Conservation (phyloP, 2,329 filamentous ascomycete species). For the Fusarium subtropicale region DNA sequence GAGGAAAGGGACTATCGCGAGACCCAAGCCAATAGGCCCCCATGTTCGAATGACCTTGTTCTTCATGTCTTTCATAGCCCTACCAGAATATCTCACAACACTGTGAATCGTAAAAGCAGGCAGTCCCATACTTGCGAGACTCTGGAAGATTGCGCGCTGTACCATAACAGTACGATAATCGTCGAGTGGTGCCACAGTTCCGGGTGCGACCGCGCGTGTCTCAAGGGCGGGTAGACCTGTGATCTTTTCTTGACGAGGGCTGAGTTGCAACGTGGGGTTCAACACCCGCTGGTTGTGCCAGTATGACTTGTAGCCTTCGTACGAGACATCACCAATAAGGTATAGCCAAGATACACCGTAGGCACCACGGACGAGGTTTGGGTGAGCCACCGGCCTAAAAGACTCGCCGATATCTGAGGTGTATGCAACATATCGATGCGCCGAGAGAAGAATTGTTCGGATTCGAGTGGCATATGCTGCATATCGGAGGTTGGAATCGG, state of each 20-base stretch:
- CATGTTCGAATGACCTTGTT: slow-evolving; percentile 82
- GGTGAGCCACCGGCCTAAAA: slow-evolving; percentile 92
- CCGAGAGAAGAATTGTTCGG: slow-evolving; percentile 87
- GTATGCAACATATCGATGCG: slow-evolving; percentile 96
- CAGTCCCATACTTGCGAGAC: slow-evolving; percentile 90
- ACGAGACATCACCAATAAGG: slow-evolving; percentile 86
- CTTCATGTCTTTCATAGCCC: slow-evolving; percentile 85
- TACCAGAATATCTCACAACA: slow-evolving; percentile 88
- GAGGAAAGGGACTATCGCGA: slow-evolving; percentile 82
- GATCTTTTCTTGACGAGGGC: slow-evolving; percentile 60
- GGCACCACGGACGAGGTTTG: slow-evolving; percentile 80
- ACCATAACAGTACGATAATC: slow-evolving; percentile 93
- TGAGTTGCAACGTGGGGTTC: slow-evolving; percentile 73
- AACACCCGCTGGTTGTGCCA: slow-evolving; percentile 82
- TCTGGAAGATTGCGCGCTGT: slow-evolving; percentile 91
- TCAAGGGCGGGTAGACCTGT: slow-evolving; percentile 57
- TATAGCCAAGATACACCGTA: slow-evolving; percentile 96
- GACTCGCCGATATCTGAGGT: slow-evolving; percentile 97
- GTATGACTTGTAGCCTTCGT: slow-evolving; percentile 97
- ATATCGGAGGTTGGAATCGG: slow-evolving; percentile 87
- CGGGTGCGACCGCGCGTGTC: slow-evolving; percentile 51
- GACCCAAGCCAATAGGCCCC: slow-evolving; percentile 87
- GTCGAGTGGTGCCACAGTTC: slow-evolving; percentile 76
- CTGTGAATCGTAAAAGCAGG: slow-evolving; percentile 95
- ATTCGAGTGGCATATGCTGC: slow-evolving; percentile 90